Evolutionary conservation across 768 basidiomycete genomes (phyloP), one percentile per base, ranked within the genome.

Genomic region (Tulasnella sp.): DNA sequence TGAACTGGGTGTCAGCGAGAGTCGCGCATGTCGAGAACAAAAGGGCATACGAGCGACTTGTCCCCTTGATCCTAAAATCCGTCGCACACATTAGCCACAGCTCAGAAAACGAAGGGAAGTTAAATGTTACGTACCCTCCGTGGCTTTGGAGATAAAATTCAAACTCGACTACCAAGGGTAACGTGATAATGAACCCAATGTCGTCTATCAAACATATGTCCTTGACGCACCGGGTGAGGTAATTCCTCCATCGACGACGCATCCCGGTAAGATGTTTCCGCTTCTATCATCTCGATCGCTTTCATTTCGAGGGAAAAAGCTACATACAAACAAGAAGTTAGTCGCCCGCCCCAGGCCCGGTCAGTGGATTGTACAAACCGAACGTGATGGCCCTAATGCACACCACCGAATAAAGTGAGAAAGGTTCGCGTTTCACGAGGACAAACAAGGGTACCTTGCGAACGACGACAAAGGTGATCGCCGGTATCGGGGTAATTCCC

Each of bases 111-210:
- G 17, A 25, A 6, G 23, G 5, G 12, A 27, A 2, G 12, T 7
- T 15, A 12, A 6, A 21, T 25, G 17, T 46, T 2, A 45, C 42
- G 12, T 17, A 48, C 41, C 85, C 86, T 0, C 77, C 84, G 57
- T 90, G 87, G 52, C 81, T 83, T 63, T 81, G 81, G 4, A 90
- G 72, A 62, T 84, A 88, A 67, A 79, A 90, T 61, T 90, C 87
- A 36, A 82, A 81, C 52, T 86, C 83, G 0, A 77, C 75, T 0
- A 85, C n/a, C n/a, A n/a, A n/a, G n/a, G n/a, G n/a, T n/a, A n/a
- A n/a, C n/a, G n/a, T n/a, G n/a, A n/a, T n/a, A n/a, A n/a, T n/a
- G n/a, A n/a, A n/a, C n/a, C n/a, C n/a, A n/a, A 84, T 62, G 85
- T 82, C 0, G 76, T 75, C 40, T 87, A 50, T 29, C 11, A 34